A percentile compares a stretch with the other conserved stretches of the same genome.
phyloP scores from a whole-genome alignment of 2,329 filamentous ascomycete species.

The Sporothrix luriei region DNA sequence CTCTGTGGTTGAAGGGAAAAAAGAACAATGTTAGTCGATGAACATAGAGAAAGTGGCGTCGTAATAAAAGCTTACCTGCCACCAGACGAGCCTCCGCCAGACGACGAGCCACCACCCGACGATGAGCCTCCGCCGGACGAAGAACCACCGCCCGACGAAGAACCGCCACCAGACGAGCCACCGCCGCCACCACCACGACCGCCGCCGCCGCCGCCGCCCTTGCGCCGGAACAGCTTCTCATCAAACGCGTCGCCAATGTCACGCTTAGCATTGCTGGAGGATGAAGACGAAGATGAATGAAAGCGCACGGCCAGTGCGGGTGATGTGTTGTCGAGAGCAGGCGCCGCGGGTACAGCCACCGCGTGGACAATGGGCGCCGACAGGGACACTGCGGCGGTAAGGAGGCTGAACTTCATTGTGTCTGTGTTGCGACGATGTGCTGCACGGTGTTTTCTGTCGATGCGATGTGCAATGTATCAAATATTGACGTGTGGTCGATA shows the following conservation, averaged over 20 bases:
- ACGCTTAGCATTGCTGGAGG: constrained; percentile 32
- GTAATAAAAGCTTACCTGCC: constrained; percentile 24
- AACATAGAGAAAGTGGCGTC: neutral
- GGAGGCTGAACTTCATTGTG: constrained; percentile 32
- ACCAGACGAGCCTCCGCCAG: constrained; percentile 13
- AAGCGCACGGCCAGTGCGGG: constrained; percentile 12
- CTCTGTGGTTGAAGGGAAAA: neutral
- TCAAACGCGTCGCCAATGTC: constrained; percentile 31
- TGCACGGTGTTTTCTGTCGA: neutral
- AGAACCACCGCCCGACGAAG: constrained; percentile 13
- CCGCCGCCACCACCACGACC: constrained; percentile 27
- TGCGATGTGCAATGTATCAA: neutral
- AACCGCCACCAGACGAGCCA: constrained; percentile 23
- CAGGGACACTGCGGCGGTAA: constrained; percentile 31
- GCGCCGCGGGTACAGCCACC: constrained; percentile 35
- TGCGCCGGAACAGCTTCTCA: constrained; percentile 57
- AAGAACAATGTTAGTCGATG: constrained; percentile 21
- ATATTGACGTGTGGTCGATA: neutral
- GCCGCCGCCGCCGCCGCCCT: constrained; percentile 58
- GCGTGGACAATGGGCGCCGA: constrained; percentile 35
- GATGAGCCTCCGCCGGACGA: constrained; percentile 4
- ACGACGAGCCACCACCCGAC: constrained; percentile 1
- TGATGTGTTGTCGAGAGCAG: neutral
- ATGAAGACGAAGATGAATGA: neutral
- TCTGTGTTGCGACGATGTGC: neutral